phyloP scores from a whole-genome alignment of 1,284 basidiomycete genomes.

The Fomitopsis palustris region DNA sequence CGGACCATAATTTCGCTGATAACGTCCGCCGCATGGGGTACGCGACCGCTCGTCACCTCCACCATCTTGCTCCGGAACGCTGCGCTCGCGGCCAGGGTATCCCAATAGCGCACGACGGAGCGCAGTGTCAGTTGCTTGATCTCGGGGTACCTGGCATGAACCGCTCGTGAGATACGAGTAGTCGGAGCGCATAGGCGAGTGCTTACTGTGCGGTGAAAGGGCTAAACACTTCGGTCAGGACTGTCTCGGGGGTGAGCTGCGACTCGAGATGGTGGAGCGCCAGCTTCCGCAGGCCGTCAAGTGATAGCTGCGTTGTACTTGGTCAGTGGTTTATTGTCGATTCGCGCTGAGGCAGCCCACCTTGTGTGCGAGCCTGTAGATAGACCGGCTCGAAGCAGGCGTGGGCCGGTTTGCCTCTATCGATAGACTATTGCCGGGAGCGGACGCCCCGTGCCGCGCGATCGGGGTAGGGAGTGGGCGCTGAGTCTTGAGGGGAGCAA shows the following conservation, averaged over 20 bases:
- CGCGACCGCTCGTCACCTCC: slow-evolving; percentile 8
- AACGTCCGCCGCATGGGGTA: slow-evolving; percentile 7
- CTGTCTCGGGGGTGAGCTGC: slow-evolving; percentile 11
- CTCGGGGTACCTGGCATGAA: slow-evolving; percentile 4
- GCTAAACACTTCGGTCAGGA: slow-evolving; percentile 17
- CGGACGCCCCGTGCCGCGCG: background rate
- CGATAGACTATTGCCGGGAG: background rate
- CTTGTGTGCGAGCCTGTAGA: slow-evolving; percentile 11
- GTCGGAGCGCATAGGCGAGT: background rate
- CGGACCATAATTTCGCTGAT: slow-evolving; percentile 9
- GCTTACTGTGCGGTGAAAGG: slow-evolving; percentile 16
- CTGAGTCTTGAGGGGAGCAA: slow-evolving; percentile 13
- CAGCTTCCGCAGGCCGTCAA: slow-evolving; percentile 12
- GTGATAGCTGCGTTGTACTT: slow-evolving; percentile 8
- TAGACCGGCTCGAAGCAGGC: slow-evolving; percentile 10
- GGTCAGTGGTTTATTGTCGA: background rate
- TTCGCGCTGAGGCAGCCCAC: slow-evolving; percentile 1
- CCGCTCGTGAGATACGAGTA: background rate
- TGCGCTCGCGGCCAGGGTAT: background rate
- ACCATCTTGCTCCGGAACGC: slow-evolving; percentile 9
- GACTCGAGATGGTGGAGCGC: slow-evolving; percentile 13
- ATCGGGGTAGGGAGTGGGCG: background rate
- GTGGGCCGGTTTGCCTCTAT: background rate
- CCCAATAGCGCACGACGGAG: slow-evolving; percentile 7
- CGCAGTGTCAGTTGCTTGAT: slow-evolving; percentile 9